Conservation (phyloP, 371 early-diverging fungal genomes). For the Paraphysoderma sedebokerense region DNA sequence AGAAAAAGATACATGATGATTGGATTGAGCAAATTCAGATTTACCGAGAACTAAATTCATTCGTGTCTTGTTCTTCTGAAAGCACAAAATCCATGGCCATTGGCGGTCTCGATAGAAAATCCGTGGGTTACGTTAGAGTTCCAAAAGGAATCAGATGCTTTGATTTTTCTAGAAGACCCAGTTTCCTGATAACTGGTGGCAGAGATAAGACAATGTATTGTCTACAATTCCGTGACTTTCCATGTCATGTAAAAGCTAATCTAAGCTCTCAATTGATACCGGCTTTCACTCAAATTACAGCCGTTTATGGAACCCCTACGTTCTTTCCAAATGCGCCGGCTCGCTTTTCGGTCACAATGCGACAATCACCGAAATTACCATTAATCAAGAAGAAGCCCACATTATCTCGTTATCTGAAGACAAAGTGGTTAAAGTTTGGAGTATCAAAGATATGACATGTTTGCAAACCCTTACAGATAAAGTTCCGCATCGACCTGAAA, state of each 20-base stretch:
- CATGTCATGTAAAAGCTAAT: background rate
- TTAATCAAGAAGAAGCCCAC: constrained; percentile 30
- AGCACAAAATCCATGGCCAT: constrained; percentile 20
- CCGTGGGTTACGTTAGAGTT: constrained; percentile 19
- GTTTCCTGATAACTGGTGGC: constrained; percentile 34
- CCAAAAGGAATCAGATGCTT: constrained; percentile 33
- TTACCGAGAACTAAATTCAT: constrained; percentile 29
- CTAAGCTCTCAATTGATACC: too few relatives aligned
- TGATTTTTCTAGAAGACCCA: constrained; percentile 32
- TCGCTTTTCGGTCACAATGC: constrained; percentile 26
- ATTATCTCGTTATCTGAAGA: constrained; percentile 31
- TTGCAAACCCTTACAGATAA: constrained; percentile 30
- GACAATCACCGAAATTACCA: constrained; percentile 16
- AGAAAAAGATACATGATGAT: constrained; percentile 31
- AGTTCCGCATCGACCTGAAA: constrained; percentile 28
- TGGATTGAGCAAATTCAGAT: constrained; percentile 33
- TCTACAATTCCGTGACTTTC: background rate
- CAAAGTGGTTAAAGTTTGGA: constrained; percentile 33
- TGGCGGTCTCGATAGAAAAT: constrained; percentile 29
- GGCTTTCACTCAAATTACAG: constrained; percentile 9
- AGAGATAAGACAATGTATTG: too few relatives aligned
- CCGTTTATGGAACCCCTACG: constrained; percentile 40
- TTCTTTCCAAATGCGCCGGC: constrained; percentile 34
- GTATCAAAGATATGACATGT: constrained; percentile 25
- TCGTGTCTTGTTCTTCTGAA: constrained; percentile 26